Percentiles rank a stretch among this genome's conserved stretches.
These are phyloP conservation scores for Solanum lignicaule DNA, from an alignment of 257 asterid species.

Conservation along the genomic window DNA sequence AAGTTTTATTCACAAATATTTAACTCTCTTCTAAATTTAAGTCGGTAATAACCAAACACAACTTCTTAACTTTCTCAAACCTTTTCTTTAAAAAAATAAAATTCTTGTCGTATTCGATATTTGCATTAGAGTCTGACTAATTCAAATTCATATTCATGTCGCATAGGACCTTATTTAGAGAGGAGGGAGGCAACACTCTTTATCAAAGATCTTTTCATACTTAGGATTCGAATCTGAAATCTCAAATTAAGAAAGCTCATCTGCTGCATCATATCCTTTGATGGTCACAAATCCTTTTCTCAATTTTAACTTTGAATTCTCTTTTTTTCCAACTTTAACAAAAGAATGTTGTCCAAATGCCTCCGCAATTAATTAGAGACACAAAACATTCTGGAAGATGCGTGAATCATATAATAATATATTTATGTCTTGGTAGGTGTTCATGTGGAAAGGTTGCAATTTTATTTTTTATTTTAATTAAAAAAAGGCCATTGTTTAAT, in stretches of 20 bases:
- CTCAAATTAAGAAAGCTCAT: too few species aligned
- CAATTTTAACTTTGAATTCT: not conserved
- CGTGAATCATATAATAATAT: not conserved
- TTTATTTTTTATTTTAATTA: not conserved
- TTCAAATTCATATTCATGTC: too few species aligned
- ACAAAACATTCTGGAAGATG: not conserved
- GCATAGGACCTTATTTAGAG: too few species aligned
- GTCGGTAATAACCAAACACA: not conserved
- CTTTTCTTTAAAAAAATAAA: too few species aligned
- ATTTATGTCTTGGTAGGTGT: not conserved
- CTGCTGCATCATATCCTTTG: too few species aligned
- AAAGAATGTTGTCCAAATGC: not conserved
- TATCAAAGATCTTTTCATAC: too few species aligned
- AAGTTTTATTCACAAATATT: not conserved
- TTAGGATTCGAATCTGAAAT: rapidly evolving
- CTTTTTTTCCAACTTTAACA: not conserved
- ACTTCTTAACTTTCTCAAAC: not conserved
- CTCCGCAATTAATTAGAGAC: not conserved
- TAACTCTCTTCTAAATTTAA: not conserved
- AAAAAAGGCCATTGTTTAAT: not conserved
- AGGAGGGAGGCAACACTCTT: rapidly evolving
- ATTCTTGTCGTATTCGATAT: too few species aligned
- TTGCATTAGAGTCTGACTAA: too few species aligned
- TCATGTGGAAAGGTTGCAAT: not conserved
- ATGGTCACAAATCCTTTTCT: not conserved